A percentile compares a stretch with the other conserved stretches of the same genome.
phyloP scores from a whole-genome alignment of 2,329 filamentous ascomycete genomes.

The Arachnopeziza araneosa region DNA sequence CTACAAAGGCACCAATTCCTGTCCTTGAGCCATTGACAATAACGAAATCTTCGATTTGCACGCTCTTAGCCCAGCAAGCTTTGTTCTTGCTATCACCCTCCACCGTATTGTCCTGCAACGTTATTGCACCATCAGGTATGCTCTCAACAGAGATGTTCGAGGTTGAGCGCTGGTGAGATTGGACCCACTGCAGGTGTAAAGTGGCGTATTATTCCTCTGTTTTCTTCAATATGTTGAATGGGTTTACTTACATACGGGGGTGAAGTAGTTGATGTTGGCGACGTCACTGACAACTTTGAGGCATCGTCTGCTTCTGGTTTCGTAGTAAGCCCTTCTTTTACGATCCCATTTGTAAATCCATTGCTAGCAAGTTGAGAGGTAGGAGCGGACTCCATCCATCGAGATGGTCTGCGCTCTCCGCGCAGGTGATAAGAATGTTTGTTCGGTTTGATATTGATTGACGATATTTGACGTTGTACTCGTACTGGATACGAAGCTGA shows the following conservation, averaged over 20 bases:
- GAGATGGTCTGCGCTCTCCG: constrained; percentile 13
- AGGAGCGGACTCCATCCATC: constrained; percentile 27
- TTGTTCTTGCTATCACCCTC: constrained; percentile 44
- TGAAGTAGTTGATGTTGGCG: constrained; percentile 22
- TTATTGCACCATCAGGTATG: constrained; percentile 50
- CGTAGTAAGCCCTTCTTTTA: not conserved
- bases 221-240: too few species aligned
- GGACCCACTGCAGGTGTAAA: constrained; percentile 38
- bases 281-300: not conserved
- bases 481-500: not conserved
- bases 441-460: not conserved
- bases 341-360: not conserved
- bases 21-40: constrained; percentile 38
- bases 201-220: too few species aligned
- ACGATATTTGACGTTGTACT: constrained; percentile 14
- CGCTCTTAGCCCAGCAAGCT: constrained; percentile 61
- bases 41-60: constrained; percentile 52
- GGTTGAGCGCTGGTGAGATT: constrained; percentile 27
- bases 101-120: constrained; percentile 50
- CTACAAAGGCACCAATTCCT: constrained; percentile 75
- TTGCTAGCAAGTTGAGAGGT: not conserved
- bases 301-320: not conserved
- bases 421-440: constrained; percentile 1
- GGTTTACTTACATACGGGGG: too few species aligned
- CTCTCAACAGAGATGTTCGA: constrained; percentile 44